Evolutionary conservation across 2,329 filamentous ascomycete species (phyloP), one percentile per base, ranked within the genome.

Genomic region (Grosmannia clavigera): DNA sequence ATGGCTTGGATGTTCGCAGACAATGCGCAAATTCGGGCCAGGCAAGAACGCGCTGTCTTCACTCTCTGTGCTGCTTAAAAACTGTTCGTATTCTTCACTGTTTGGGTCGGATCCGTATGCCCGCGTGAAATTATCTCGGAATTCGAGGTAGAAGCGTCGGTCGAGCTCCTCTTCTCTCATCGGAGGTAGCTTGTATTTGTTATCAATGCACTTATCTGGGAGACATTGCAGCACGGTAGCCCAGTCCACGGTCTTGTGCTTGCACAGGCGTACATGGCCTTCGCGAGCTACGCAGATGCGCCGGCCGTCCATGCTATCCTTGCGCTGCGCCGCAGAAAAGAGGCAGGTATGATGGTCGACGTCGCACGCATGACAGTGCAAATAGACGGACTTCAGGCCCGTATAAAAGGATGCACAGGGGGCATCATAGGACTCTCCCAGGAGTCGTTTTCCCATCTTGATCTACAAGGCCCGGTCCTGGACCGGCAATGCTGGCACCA

Each of bases 1-100:
- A 27, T 60, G 59, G 48, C 59, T 60, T 11, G 59, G 50, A 19
- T 60, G 55, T 7, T 46, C 4, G 55, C 59, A 60, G 35, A 35
- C 55, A 27, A 60, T 56, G 19, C 31, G 50, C 22, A 54, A 25
- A 58, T 58, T 4, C 16, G 43, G 27, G 9, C 16, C 40, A 19
- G 16, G 12, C 12, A 14, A 14, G 16, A 43, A 43, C 12, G 10
- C n/a, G 33, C 3, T 27, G 31, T 19, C 33, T 22, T 19, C 51
- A 14, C 29, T 14, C 35, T 11, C 14, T 22, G 22, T 22, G 22
- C 22, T 22, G 22, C 22, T 22, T 22, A 22, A 22, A 22, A 22
- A 22, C 22, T 22, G 22, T 22, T 22, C 22, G 22, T 22, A 22
- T 2, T 46, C 31, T 14, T 2, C 29, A 29, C 2, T 10, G 52